A percentile compares a stretch with the other conserved stretches of the same genome.
phyloP scores from a whole-genome alignment of 2,329 filamentous ascomycete species.

The Penicillium psychrosexuale region DNA sequence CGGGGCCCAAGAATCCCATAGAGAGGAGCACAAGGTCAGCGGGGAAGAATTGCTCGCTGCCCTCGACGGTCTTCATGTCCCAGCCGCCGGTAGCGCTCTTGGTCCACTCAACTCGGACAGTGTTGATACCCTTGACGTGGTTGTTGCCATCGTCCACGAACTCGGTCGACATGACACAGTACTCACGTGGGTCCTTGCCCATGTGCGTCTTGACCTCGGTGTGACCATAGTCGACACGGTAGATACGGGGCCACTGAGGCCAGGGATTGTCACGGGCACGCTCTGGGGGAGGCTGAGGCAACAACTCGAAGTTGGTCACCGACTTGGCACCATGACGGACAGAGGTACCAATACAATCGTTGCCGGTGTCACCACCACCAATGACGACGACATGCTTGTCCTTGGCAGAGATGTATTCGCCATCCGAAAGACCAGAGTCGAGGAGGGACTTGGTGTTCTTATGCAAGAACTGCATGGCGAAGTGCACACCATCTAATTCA shows the following conservation, averaged over 20 bases:
- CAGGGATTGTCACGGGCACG: constrained; percentile 93
- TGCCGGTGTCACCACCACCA: constrained; percentile 95
- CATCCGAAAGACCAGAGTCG: constrained; percentile 81
- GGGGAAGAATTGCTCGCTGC: constrained; percentile 92
- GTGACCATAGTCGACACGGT: constrained; percentile 97
- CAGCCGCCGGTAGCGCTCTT: constrained; percentile 84
- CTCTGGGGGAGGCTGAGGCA: constrained; percentile 87
- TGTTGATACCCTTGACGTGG: constrained; percentile 93
- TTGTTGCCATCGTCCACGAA: constrained; percentile 87
- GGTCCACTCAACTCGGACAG: constrained; percentile 92
- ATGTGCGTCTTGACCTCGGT: constrained; percentile 93
- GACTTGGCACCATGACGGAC: constrained; percentile 94
- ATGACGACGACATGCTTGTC: constrained; percentile 96
- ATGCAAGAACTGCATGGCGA: constrained; percentile 95
- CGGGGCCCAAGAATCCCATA: constrained; percentile 95
- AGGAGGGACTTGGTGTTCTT: constrained; percentile 97
- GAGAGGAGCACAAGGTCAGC: constrained; percentile 91
- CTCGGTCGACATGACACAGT: constrained; percentile 97
- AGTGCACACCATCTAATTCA: constrained; percentile 86
- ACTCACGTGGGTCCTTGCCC: constrained; percentile 93
- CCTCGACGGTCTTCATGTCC: constrained; percentile 98
- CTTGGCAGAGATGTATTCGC: constrained; percentile 88
- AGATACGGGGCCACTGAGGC: constrained; percentile 97
- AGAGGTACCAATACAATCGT: constrained; percentile 96
- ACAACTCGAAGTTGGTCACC: constrained; percentile 91